These are phyloP conservation scores for Pythium folliculosum DNA, from an alignment of 352 stramenopile genomes.

Conservation along the genomic window DNA sequence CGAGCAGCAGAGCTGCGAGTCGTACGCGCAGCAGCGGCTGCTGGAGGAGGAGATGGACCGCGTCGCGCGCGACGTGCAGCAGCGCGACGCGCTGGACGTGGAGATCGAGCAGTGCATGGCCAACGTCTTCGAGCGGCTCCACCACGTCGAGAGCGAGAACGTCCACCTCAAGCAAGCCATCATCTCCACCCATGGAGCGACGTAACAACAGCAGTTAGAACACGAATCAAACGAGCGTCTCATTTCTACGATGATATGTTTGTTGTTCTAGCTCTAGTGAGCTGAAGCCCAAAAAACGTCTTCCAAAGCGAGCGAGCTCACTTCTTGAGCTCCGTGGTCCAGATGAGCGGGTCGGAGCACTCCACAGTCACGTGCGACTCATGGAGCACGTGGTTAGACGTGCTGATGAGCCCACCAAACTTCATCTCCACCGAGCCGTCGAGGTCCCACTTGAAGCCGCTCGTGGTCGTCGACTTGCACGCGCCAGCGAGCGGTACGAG, in stretches of 20 bases:
- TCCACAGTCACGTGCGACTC: conserved; percentile 62
- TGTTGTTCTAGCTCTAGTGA: too few species aligned
- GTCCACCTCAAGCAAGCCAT: conserved; percentile 34
- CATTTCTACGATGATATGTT: too few species aligned
- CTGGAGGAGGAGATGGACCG: conserved; percentile 49
- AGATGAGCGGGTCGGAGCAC: conserved; percentile 83
- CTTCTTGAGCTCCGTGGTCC: conserved; percentile 84
- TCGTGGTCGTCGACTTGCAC: conserved; percentile 82
- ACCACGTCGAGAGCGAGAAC: conserved; percentile 52
- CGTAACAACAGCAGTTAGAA: not conserved
- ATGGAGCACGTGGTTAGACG: conserved; percentile 74
- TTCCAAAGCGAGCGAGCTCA: not conserved
- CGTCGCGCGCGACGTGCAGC: conserved; percentile 38
- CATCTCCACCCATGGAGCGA: not conserved
- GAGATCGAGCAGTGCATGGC: conserved; percentile 62
- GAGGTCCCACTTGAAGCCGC: conserved; percentile 91
- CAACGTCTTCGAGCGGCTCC: conserved; percentile 54
- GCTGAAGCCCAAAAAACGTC: too few species aligned
- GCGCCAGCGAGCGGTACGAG: conserved; percentile 90
- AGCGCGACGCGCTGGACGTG: conserved; percentile 52
- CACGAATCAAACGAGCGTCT: not conserved
- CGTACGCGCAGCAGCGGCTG: conserved; percentile 47
- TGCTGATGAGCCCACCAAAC: conserved; percentile 86
- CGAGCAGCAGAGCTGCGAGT: conserved; percentile 58
- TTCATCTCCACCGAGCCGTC: conserved; percentile 48